These are phyloP conservation scores for Byssoonygena ceratinophila DNA, from an alignment of 2,329 filamentous ascomycete genomes.

Conservation along the genomic window DNA sequence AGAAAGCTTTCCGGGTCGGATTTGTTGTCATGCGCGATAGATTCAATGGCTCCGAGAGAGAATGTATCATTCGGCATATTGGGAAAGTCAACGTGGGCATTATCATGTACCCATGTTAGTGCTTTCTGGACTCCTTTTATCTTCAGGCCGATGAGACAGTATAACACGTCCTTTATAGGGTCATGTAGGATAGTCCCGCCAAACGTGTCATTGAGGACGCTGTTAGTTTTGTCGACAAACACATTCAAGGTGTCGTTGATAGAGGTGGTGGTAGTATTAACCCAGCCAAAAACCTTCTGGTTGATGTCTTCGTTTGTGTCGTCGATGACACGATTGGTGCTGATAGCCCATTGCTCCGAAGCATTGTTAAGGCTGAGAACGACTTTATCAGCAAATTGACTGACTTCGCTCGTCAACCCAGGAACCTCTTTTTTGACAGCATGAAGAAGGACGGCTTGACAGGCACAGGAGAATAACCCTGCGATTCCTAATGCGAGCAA, in stretches of 20 bases:
- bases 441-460: slow-evolving; percentile 67
- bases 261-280: slow-evolving; percentile 68
- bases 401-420: slow-evolving; percentile 61
- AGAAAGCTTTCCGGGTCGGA: slow-evolving; percentile 58
- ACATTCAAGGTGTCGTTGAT: slow-evolving; percentile 76
- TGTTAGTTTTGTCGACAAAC: slow-evolving; percentile 68
- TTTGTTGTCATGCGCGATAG: slow-evolving; percentile 41
- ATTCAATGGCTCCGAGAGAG: slow-evolving; percentile 60
- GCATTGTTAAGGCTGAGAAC: slow-evolving; percentile 61
- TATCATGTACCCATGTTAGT: slow-evolving; percentile 83
- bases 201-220: slow-evolving; percentile 65
- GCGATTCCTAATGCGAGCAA: slow-evolving; percentile 72
- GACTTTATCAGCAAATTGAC: slow-evolving; percentile 67
- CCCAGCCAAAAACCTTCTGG: slow-evolving; percentile 72
- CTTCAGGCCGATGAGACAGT: slow-evolving; percentile 83
- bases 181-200: slow-evolving; percentile 69
- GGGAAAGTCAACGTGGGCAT: slow-evolving; percentile 75
- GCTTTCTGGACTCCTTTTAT: slow-evolving; percentile 73
- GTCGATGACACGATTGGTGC: slow-evolving; percentile 62
- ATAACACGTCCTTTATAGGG: slow-evolving; percentile 66
- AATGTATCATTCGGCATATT: slow-evolving; percentile 70
- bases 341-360: slow-evolving; percentile 63
- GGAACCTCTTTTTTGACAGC: slow-evolving; percentile 66
- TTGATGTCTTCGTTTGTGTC: slow-evolving; percentile 64
- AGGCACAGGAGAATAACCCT: slow-evolving; percentile 70